phyloP scores from a whole-genome alignment of 176 grass and related monocot genomes.

The Paspalum vaginatum region DNA sequence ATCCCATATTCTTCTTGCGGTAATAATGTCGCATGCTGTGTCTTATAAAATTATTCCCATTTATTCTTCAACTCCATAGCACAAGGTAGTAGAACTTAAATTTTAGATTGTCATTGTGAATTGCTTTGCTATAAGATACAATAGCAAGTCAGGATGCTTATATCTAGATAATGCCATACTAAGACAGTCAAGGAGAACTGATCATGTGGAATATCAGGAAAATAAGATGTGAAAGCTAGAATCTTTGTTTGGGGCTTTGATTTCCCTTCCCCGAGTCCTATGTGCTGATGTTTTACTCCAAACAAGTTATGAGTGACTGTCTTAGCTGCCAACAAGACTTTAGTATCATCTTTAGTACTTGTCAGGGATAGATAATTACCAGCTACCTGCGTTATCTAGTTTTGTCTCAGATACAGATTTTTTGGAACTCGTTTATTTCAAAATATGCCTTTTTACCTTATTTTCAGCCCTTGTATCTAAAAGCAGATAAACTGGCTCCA shows the following conservation, averaged over 20 bases:
- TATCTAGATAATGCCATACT: background rate
- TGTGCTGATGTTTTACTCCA: background rate
- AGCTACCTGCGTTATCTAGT: background rate
- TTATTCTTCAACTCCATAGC: background rate
- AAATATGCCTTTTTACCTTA: constrained; percentile 12
- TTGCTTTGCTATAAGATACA: background rate
- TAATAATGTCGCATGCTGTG: background rate
- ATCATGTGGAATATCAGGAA: background rate
- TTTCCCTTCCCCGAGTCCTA: background rate
- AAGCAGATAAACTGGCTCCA: background rate
- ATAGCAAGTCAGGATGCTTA: background rate
- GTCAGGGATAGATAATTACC: background rate
- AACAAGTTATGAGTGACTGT: constrained; percentile 5
- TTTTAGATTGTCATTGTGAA: background rate
- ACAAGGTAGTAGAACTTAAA: background rate
- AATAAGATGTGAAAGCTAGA: background rate
- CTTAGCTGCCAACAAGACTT: constrained; percentile 8
- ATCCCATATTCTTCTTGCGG: background rate
- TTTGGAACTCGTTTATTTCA: background rate
- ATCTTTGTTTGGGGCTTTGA: background rate
- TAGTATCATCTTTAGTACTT: constrained; percentile 1
- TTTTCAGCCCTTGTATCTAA: constrained; percentile 2
- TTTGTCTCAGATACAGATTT: background rate
- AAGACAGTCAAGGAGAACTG: background rate
- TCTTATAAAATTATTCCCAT: constrained; percentile 20